Conservation (phyloP, 495 filamentous ascomycete species). For the Staphylotrichum longicolle region DNA sequence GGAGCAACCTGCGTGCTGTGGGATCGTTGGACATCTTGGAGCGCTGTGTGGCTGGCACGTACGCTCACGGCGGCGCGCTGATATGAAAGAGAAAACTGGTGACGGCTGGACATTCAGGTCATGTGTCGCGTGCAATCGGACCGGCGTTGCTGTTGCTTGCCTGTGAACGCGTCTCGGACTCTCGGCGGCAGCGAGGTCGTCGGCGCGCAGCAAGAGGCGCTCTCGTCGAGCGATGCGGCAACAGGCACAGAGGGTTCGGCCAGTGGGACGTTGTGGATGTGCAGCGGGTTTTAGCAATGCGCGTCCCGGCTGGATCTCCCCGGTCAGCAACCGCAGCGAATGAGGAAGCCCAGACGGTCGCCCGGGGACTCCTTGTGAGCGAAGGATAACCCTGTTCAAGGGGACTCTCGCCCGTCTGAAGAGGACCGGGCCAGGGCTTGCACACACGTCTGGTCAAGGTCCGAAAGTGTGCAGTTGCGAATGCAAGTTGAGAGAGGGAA, state of each 20-base stretch:
- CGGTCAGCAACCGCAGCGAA: constrained; percentile 23
- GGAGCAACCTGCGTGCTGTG: constrained; percentile 53
- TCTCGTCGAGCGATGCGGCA: constrained; percentile 15
- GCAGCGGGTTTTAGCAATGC: constrained; percentile 30
- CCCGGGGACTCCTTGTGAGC: constrained; percentile 18
- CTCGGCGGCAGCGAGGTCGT: constrained; percentile 7
- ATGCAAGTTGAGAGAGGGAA: too few relatives aligned
- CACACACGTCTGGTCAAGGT: background rate
- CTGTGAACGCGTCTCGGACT: background rate
- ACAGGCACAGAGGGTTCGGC: constrained; percentile 15
- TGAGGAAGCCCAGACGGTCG: constrained; percentile 9
- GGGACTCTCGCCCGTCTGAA: constrained; percentile 20
- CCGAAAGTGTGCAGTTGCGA: too few relatives aligned
- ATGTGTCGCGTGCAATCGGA: constrained; percentile 7
- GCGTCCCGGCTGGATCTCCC: constrained; percentile 14
- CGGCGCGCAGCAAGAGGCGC: constrained; percentile 10
- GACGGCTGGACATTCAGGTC: constrained; percentile 25
- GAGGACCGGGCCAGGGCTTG: constrained; percentile 23
- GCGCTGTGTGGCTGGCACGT: constrained; percentile 23
- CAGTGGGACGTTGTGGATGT: constrained; percentile 27
- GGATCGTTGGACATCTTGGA: constrained; percentile 54
- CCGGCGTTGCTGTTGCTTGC: background rate
- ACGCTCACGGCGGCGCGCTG: constrained; percentile 26
- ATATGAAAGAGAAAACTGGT: constrained; percentile 11
- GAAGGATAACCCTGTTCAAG: constrained; percentile 28